A percentile compares a stretch with the other conserved stretches of the same genome.
These are phyloP conservation scores for Ganoderma resinaceum DNA, from an alignment of 1,284 basidiomycete species.

Conservation along the genomic window DNA sequence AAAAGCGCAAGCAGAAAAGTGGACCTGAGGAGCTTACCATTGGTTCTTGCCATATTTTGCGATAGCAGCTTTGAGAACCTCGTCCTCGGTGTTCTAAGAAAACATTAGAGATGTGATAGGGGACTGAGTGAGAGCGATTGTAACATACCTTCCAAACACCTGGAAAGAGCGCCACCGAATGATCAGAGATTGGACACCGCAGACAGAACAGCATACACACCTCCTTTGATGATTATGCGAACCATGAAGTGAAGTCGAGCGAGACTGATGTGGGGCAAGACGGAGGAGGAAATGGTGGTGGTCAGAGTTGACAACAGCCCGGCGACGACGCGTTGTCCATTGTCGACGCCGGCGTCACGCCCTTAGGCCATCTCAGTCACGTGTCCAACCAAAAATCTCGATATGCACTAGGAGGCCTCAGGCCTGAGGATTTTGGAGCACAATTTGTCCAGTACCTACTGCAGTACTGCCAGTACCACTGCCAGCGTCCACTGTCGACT, in stretches of 20 bases:
- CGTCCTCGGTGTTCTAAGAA: conserved; percentile 90
- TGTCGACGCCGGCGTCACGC: background rate
- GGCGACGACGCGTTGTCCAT: background rate
- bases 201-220: conserved; percentile 46
- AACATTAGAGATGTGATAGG: conserved; percentile 25
- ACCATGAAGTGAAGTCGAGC: conserved; percentile 63
- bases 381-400: conserved; percentile 11
- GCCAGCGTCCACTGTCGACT: background rate
- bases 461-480: too few relatives aligned
- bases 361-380: background rate
- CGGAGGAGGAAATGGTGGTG: conserved; percentile 14
- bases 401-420: too few relatives aligned
- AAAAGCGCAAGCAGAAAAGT: conserved; percentile 1
- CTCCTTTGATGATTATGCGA: conserved; percentile 95
- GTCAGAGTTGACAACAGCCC: conserved; percentile 21
- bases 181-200: conserved; percentile 1
- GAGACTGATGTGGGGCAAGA: background rate
- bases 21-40: conserved; percentile 60
- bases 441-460: too few relatives aligned
- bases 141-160: conserved; percentile 73
- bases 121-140: background rate
- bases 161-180: conserved; percentile 31
- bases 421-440: too few relatives aligned
- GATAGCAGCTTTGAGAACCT: conserved; percentile 96
- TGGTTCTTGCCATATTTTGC: conserved; percentile 98